Conservation (phyloP, 768 basidiomycete species). For the Xerocomellus amylosporus region DNA sequence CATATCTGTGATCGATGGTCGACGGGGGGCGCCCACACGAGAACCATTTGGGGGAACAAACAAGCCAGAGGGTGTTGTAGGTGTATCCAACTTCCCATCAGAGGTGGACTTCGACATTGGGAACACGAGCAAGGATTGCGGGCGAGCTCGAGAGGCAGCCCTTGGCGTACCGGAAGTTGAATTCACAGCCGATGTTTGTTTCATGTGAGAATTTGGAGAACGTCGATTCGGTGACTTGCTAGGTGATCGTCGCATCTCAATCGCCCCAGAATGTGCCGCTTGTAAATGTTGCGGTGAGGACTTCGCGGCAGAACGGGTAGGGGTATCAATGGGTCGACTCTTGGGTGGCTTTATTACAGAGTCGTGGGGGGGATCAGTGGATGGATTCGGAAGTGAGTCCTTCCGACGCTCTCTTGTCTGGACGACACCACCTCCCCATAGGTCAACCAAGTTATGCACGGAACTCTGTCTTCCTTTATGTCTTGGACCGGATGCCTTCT, state of each 20-base stretch:
- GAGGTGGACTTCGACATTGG: constrained; percentile 44
- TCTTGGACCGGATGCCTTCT: constrained; percentile 29
- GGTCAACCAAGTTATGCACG: constrained; percentile 77
- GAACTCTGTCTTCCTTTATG: constrained; percentile 66
- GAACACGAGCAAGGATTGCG: constrained; percentile 80
- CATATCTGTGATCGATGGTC: constrained; percentile 84
- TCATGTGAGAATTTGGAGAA: constrained; percentile 30
- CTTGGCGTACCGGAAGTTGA: constrained; percentile 23
- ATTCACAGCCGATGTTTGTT: constrained; percentile 30
- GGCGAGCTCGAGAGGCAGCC: constrained; percentile 53
- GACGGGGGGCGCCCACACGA: constrained; percentile 41
- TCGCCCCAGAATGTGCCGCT: constrained; percentile 13
- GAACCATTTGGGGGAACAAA: constrained; percentile 48
- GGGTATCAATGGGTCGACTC: constrained; percentile 17
- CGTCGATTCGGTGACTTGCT: constrained; percentile 29
- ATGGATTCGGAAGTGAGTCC: constrained; percentile 17
- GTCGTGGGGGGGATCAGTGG: constrained; percentile 17
- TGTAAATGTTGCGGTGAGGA: constrained; percentile 28
- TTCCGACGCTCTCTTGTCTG: constrained; percentile 44
- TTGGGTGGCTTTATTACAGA: constrained; percentile 16
- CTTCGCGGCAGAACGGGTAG: constrained; percentile 19
- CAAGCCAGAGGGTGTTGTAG: constrained; percentile 37
- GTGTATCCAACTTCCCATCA: constrained; percentile 36
- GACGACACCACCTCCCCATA: constrained; percentile 62
- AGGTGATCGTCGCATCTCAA: constrained; percentile 25